Conservation (phyloP, 2,329 filamentous ascomycete genomes). For the Aspergillus sp. region DNA sequence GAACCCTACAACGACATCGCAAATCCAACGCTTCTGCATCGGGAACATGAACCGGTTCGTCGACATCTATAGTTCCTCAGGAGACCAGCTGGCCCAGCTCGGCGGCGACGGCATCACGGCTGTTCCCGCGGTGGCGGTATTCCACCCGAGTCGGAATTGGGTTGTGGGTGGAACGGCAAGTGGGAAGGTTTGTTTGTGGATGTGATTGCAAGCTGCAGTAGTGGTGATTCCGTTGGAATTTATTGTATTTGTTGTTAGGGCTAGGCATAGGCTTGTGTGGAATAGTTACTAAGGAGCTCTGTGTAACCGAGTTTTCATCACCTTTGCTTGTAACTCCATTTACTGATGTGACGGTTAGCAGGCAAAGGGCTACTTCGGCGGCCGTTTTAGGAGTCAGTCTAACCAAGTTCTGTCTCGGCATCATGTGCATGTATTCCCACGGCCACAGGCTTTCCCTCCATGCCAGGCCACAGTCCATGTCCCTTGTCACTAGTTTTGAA, state of each 20-base stretch:
- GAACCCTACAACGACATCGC: conserved; percentile 55
- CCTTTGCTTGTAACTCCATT: too few relatives aligned
- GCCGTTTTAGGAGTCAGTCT: too few relatives aligned
- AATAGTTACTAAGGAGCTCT: too few relatives aligned
- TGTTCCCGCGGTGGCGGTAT: conserved; percentile 84
- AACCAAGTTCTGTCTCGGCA: too few relatives aligned
- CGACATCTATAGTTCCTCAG: conserved; percentile 74
- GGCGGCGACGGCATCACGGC: conserved; percentile 87
- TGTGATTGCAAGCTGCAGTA: conserved; percentile 40
- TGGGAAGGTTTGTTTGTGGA: conserved; percentile 88
- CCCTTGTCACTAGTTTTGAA: not conserved
- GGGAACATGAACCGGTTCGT: conserved; percentile 98
- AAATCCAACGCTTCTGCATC: conserved; percentile 79
- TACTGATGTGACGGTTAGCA: too few relatives aligned
- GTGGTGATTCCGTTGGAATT: too few relatives aligned
- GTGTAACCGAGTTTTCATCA: too few relatives aligned
- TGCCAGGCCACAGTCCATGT: not conserved
- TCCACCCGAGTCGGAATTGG: conserved; percentile 84
- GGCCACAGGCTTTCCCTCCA: not conserved
- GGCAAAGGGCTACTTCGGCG: too few relatives aligned
- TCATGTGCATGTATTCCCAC: not conserved
- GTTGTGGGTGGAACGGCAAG: conserved; percentile 85
- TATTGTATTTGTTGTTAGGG: too few relatives aligned
- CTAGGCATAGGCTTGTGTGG: too few relatives aligned
- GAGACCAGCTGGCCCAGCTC: conserved; percentile 80